Percentiles rank a stretch among this genome's conserved stretches.
These are phyloP conservation scores for Botryotinia calthae DNA, from an alignment of 2,329 filamentous ascomycete genomes.

Conservation along the genomic window DNA sequence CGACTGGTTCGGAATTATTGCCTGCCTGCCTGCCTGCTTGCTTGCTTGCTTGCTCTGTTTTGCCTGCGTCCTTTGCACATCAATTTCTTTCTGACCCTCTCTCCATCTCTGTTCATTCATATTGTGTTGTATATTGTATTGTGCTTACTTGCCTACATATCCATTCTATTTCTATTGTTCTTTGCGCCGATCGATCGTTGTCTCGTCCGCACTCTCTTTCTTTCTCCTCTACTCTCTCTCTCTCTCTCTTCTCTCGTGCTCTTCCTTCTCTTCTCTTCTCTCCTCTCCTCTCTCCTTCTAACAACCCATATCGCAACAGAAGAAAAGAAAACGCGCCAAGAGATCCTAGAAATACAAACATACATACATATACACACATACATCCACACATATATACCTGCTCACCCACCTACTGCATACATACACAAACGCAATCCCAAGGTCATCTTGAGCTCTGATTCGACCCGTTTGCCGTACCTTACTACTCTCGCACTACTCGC, in stretches of 20 bases:
- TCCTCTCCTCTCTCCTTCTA: not conserved
- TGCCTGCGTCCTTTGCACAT: not conserved
- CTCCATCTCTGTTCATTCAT: not conserved
- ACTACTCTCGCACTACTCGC: slow-evolving; percentile 3
- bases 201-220: not conserved
- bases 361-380: not conserved
- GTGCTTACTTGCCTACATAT: not conserved
- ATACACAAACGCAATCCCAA: not conserved
- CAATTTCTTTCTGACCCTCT: too few relatives aligned
- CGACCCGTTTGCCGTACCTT: not conserved
- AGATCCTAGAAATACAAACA: not conserved
- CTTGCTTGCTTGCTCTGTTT: not conserved
- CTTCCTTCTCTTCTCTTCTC: not conserved
- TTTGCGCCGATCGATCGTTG: not conserved
- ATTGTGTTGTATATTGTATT: not conserved
- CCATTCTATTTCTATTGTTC: not conserved
- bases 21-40: not conserved
- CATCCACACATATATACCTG: not conserved
- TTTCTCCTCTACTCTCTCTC: too few relatives aligned
- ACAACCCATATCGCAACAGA: not conserved
- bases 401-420: not conserved
- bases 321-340: slow-evolving; percentile 1
- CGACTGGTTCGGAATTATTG: slow-evolving; percentile 5
- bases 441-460: not conserved
- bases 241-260: not conserved